Base-by-base conservation (phyloP, 1,284 basidiomycete species). In the Papiliotrema fonsecae region DNA sequence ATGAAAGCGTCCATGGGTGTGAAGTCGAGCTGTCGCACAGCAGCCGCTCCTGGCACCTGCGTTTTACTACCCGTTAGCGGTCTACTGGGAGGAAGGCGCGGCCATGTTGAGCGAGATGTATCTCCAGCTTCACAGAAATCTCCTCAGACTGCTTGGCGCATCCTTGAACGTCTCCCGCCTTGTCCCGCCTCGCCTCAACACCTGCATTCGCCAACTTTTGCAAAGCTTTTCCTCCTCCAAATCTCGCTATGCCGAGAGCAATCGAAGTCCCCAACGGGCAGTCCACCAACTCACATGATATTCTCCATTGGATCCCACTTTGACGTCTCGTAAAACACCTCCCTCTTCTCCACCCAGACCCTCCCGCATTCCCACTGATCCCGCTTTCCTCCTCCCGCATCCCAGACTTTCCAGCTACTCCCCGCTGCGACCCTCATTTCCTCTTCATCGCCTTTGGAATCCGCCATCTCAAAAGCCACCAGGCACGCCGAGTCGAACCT, bases 1-100 rank as follows among this genome's bases (percentile, higher is more conserved):
- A 97, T 92, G 72, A 93, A 97, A 14, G 77, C 79, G 65, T 96
- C 90, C 94, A 97, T 97, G 0, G 93, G 81, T 19, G 85, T 86
- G 62, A 98, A 97, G 63, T 88, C 83, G 30, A 94, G 78, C 22
- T 69, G 61, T 24, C 63, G 55, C 2, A 67, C 61, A 21, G 54
- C 56, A 0, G 52, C 60, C n/a, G 69, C 69, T 2, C 58, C 60
- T 7, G 59, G 45, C 2, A 48, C 54, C 5, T 58, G 59, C 2
- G 58, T 54, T 42, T 68, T 70, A 25, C 67, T 68, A 36, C 28
- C 28, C 2, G 24, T 19, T 1, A 44, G 54, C 26, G 39, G 22
- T 24, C 25, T 9, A 4, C 11, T 36, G 11, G 24, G 22, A n/a
- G n/a, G n/a, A n/a, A n/a, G n/a, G n/a, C n/a, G n/a, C n/a, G n/a